Percentiles rank a stretch among this genome's conserved stretches.
phyloP scores from a whole-genome alignment of 2,329 filamentous ascomycete genomes.

The Botrytis aclada region DNA sequence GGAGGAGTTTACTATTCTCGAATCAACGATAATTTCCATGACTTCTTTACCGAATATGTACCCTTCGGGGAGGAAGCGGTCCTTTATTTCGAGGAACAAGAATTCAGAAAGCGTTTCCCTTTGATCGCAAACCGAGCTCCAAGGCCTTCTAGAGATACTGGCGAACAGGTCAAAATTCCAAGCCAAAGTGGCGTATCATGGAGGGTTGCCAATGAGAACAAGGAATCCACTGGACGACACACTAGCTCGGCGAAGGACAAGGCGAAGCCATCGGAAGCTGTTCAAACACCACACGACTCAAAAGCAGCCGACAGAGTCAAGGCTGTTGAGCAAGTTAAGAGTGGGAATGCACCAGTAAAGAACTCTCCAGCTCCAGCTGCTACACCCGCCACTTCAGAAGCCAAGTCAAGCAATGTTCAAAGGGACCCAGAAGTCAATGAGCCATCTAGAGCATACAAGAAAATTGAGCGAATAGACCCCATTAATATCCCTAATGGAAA shows the following conservation, averaged over 20 bases:
- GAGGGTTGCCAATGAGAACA: conserved; percentile 64
- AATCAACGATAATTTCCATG: conserved; percentile 95
- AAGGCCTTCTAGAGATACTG: conserved; percentile 48
- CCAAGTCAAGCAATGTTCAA: conserved; percentile 25
- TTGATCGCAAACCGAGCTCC: conserved; percentile 39
- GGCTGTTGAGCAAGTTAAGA: conserved; percentile 38
- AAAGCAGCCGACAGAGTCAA: conserved; percentile 36
- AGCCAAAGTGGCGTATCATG: conserved; percentile 83
- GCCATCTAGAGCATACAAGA: conserved; percentile 60
- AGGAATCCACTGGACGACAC: conserved; percentile 54
- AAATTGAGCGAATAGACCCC: conserved; percentile 69
- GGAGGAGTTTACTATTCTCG: conserved; percentile 91
- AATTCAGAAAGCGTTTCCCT: conserved; percentile 84
- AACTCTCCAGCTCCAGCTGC: conserved; percentile 23
- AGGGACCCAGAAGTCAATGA: conserved; percentile 62
- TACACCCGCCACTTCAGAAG: conserved; percentile 28
- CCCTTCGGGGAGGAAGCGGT: conserved; percentile 94
- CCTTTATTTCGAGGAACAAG: conserved; percentile 90
- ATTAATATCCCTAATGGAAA: conserved; percentile 70
- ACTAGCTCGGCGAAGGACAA: conserved; percentile 49
- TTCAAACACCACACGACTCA: conserved; percentile 33
- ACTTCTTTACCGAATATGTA: conserved; percentile 97
- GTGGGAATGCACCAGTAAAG: conserved; percentile 33
- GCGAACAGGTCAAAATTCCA: conserved; percentile 76
- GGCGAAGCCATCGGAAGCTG: conserved; percentile 30